phyloP scores from a whole-genome alignment of 768 basidiomycete genomes.

The Podaxis sp. region DNA sequence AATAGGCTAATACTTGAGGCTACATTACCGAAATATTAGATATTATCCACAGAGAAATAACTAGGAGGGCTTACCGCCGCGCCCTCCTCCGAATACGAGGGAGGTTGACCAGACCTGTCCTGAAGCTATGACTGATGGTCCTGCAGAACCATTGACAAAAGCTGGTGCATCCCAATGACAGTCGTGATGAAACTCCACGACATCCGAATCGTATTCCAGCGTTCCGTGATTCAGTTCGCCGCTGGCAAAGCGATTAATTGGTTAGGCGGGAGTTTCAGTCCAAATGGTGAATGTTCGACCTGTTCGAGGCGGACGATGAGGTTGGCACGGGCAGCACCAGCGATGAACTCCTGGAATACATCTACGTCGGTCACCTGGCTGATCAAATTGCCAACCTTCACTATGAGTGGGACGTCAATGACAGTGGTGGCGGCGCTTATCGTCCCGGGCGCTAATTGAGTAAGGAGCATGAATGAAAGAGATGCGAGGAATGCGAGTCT shows the following conservation, averaged over 20 bases:
- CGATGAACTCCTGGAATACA: not conserved
- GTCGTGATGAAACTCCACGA: slow-evolving; percentile 7
- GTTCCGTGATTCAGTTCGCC: not conserved
- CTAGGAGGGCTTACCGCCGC: not conserved
- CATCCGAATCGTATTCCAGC: slow-evolving; percentile 5
- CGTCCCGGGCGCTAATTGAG: slow-evolving; percentile 4
- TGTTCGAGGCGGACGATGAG: slow-evolving; percentile 8
- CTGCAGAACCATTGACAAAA: not conserved
- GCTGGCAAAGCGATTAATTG: not conserved
- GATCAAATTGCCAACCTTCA: not conserved
- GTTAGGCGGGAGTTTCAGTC: slow-evolving; percentile 1
- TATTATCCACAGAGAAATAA: not conserved
- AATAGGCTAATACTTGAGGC: slow-evolving; percentile 1
- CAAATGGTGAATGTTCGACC: slow-evolving; percentile 6
- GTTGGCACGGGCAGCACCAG: not conserved
- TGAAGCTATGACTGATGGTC: not conserved
- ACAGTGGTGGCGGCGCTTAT: slow-evolving; percentile 8
- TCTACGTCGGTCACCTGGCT: not conserved
- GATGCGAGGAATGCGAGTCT: slow-evolving; percentile 8
- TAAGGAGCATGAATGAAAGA: slow-evolving; percentile 4
- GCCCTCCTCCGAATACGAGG: not conserved
- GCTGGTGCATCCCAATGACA: slow-evolving; percentile 7
- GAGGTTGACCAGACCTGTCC: not conserved
- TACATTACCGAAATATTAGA: not conserved
- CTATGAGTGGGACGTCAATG: not conserved